These are phyloP conservation scores for Eudorina sp. DNA, from an alignment of 139 green algal species.

Conservation along the genomic window DNA sequence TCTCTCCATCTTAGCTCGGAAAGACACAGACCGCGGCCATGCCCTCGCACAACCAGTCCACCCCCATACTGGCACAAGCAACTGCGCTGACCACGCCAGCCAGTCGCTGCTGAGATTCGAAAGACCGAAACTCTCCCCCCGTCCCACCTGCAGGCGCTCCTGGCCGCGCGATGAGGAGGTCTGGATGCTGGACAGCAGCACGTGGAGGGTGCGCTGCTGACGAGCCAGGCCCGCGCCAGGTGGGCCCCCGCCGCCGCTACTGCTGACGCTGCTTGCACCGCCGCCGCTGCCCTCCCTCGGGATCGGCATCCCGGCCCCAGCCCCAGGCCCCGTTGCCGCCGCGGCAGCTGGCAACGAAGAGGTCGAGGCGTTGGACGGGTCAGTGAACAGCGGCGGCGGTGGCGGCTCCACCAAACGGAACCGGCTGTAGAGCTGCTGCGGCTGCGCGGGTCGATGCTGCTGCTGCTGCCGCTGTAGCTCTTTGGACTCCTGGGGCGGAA, in stretches of 20 bases:
- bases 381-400: conserved; percentile 25
- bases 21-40: no score
- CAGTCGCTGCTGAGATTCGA: no score
- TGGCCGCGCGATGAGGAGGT: neutral
- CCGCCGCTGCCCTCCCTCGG: neutral
- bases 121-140: no score
- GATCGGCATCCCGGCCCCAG: no score
- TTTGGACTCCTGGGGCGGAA: no score
- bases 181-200: conserved; percentile 10
- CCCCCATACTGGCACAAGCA: no score
- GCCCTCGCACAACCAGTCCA: no score
- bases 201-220: conserved; percentile 44
- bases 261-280: neutral
- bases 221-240: neutral
- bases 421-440: neutral
- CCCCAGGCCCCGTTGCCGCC: neutral
- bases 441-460: neutral
- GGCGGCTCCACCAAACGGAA: conserved; percentile 1
- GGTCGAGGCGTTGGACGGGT: neutral
- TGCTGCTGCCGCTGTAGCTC: neutral
- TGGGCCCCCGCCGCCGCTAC: neutral
- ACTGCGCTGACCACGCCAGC: no score
- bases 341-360: neutral
- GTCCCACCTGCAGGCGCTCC: conserved; percentile 42
- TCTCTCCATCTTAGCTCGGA: no score